These are phyloP conservation scores for Ceratobasidium sp. DNA, from an alignment of 1,284 basidiomycete species.

Conservation along the genomic window DNA sequence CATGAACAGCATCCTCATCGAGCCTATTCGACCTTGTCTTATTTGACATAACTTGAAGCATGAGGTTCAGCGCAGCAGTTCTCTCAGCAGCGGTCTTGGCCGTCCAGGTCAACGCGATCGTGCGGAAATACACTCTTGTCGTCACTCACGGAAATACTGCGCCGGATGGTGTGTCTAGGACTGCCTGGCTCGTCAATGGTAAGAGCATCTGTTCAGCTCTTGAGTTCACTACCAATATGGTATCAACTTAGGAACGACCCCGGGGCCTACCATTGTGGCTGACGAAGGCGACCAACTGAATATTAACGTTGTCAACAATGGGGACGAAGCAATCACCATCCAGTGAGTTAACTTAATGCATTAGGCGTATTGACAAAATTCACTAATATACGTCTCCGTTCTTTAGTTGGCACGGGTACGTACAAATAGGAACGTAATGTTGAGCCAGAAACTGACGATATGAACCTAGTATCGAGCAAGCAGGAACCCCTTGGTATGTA, in stretches of 20 bases:
- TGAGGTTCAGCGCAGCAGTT: constrained; percentile 6
- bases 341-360: constrained; percentile 9
- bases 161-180: constrained; percentile 36
- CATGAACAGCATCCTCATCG: neutral
- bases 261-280: constrained; percentile 38
- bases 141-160: constrained; percentile 34
- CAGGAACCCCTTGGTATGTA: constrained; percentile 35
- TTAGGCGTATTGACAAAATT: neutral
- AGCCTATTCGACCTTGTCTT: neutral
- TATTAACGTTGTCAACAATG: constrained; percentile 37
- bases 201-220: neutral
- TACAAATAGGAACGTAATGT: no score
- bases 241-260: constrained; percentile 28
- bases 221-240: neutral
- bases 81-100: neutral
- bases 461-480: constrained; percentile 37
- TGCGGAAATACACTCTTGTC: constrained; percentile 33
- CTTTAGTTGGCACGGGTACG: constrained; percentile 32
- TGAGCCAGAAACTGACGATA: neutral
- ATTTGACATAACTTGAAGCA: neutral
- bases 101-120: constrained; percentile 1
- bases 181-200: constrained; percentile 28
- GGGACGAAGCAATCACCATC: constrained; percentile 30
- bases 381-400: neutral
- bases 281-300: constrained; percentile 42